A percentile compares a stretch with the other conserved stretches of the same genome.
Evolutionary conservation across 2,329 filamentous ascomycete genomes (phyloP).

Genomic region (Waltergamsia citrina): DNA sequence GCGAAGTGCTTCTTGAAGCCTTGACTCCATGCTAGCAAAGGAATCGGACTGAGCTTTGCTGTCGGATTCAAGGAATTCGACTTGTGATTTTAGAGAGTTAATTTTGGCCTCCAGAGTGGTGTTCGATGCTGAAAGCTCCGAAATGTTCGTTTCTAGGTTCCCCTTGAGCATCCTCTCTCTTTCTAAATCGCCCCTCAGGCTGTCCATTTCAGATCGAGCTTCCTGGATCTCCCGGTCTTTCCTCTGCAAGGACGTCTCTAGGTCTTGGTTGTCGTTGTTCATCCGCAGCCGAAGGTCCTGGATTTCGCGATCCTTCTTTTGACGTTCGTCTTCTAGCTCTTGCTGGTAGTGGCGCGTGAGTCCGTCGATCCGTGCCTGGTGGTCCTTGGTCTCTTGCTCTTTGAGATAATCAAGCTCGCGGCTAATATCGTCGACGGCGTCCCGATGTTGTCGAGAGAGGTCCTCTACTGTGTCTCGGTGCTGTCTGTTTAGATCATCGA

Average conservation of each 20-base stretch:
- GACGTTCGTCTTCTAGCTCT: slow-evolving; percentile 57
- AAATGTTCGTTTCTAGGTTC: slow-evolving; percentile 39
- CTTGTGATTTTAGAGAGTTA: slow-evolving; percentile 68
- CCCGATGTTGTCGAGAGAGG: slow-evolving; percentile 21
- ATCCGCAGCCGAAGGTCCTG: slow-evolving; percentile 50
- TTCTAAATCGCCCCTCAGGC: slow-evolving; percentile 39
- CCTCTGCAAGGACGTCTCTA: slow-evolving; percentile 34
- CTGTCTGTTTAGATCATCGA: slow-evolving; percentile 37
- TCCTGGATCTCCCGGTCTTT: slow-evolving; percentile 47
- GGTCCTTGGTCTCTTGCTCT: slow-evolving; percentile 41
- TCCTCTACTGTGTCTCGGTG: slow-evolving; percentile 24
- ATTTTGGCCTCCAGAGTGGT: slow-evolving; percentile 65
- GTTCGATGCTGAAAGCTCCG: slow-evolving; percentile 50
- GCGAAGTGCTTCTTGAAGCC: slow-evolving; percentile 68
- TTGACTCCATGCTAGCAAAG: slow-evolving; percentile 71
- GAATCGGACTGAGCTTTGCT: slow-evolving; percentile 81
- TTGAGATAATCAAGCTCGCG: slow-evolving; percentile 34
- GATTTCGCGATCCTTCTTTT: slow-evolving; percentile 49
- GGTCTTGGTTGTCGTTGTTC: slow-evolving; percentile 40
- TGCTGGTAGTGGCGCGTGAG: slow-evolving; percentile 52
- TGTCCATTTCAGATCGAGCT: slow-evolving; percentile 31
- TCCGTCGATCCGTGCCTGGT: slow-evolving; percentile 59
- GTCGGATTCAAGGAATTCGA: slow-evolving; percentile 83
- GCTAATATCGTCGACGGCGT: slow-evolving; percentile 22
- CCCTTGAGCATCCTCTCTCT: slow-evolving; percentile 56